These are phyloP conservation scores for Bromus sterilis DNA, from an alignment of 176 grass and related monocot species.

Conservation along the genomic window DNA sequence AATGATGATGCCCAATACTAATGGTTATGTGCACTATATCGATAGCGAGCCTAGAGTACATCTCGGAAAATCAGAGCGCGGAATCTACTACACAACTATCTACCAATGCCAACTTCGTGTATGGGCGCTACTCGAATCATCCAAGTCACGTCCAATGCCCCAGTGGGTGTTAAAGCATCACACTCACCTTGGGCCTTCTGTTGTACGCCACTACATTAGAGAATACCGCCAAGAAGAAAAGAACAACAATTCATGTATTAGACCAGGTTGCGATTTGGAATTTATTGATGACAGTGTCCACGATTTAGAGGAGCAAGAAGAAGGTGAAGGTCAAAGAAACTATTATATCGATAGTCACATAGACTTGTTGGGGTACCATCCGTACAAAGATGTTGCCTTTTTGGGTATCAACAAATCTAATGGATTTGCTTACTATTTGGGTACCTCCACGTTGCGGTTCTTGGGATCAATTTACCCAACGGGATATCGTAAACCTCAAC, in stretches of 20 bases:
- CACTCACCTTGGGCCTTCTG: neutral
- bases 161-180: neutral
- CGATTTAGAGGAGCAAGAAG: neutral
- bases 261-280: neutral
- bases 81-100: neutral
- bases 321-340: neutral
- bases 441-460: neutral
- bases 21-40: neutral
- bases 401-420: neutral
- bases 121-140: neutral
- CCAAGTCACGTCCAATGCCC: neutral
- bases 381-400: neutral
- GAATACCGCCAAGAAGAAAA: neutral
- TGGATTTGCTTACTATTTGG: neutral
- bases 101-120: neutral
- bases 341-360: neutral
- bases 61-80: neutral
- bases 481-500: neutral
- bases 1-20: neutral
- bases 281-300: neutral
- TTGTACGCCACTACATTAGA: neutral
- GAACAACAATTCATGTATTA: fast-evolving
- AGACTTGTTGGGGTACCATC: neutral
- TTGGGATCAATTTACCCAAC: neutral
- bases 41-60: neutral